Conservation (phyloP, 257 asterid species). For the Agastache rugosa region DNA sequence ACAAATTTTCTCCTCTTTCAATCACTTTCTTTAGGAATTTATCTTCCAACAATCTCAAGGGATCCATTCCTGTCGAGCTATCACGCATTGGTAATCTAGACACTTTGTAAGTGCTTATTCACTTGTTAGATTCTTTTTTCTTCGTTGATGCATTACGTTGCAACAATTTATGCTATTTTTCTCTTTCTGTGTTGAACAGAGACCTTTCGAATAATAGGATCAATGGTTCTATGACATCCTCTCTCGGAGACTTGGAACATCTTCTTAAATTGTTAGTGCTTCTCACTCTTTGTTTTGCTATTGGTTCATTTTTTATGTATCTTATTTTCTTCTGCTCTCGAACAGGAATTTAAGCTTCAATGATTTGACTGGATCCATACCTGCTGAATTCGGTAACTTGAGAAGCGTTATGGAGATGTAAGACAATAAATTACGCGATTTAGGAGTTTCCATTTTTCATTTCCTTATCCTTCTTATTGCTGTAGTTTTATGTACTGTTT, state of each 20-base stretch:
- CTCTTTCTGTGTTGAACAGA: conserved; percentile 42
- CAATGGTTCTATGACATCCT: conserved; percentile 66
- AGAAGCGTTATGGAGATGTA: conserved; percentile 91
- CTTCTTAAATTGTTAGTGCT: conserved; percentile 75
- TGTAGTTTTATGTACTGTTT: neutral
- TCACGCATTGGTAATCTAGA: conserved; percentile 88
- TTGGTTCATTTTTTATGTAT: neutral
- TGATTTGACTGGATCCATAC: conserved; percentile 60
- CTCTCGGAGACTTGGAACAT: conserved; percentile 88
- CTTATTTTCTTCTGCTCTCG: conserved; percentile 10
- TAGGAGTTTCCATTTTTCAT: neutral
- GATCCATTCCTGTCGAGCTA: conserved; percentile 85
- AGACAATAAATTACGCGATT: conserved; percentile 28
- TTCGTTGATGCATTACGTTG: neutral
- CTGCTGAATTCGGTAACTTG: conserved; percentile 84
- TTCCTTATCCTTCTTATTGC: neutral
- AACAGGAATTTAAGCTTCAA: conserved; percentile 80
- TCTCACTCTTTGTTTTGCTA: neutral
- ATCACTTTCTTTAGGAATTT: conserved; percentile 56
- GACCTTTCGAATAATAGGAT: conserved; percentile 76
- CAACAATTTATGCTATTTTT: neutral
- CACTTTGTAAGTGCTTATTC: conserved; percentile 64
- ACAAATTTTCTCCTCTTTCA: neutral
- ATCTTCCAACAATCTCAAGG: conserved; percentile 69
- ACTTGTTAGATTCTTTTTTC: neutral